Evolutionary conservation across 78 protist genomes (phyloP).

Genomic region (Chrysochromulina tobinii): DNA sequence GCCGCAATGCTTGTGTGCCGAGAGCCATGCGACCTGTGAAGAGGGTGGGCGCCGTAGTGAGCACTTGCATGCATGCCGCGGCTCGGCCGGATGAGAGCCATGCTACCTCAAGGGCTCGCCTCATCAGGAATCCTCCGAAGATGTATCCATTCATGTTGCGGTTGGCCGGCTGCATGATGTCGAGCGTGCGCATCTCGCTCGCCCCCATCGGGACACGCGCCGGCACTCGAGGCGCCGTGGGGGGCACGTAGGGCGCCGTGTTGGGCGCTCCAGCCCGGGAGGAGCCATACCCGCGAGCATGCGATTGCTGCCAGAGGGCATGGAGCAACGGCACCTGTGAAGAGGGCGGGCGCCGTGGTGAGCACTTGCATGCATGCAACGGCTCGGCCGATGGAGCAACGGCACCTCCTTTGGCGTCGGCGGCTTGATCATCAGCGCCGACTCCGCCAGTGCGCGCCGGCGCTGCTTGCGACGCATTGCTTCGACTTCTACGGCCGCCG

Average conservation of each 20-base stretch:
- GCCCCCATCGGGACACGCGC: not conserved
- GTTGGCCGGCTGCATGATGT: not conserved
- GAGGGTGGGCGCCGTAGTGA: too few species aligned
- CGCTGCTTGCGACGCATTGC: not conserved
- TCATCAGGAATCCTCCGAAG: not conserved
- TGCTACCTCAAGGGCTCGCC: not conserved
- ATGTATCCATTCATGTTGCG: not conserved
- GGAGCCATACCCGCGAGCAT: not conserved
- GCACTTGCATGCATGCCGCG: too few species aligned
- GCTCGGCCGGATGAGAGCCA: not conserved
- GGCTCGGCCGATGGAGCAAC: too few species aligned
- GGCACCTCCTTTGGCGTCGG: not conserved
- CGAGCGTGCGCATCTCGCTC: not conserved
- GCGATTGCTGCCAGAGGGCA: not conserved
- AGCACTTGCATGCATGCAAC: too few species aligned
- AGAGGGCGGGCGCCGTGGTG: too few species aligned
- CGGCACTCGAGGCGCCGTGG: too few species aligned
- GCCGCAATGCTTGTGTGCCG: not conserved
- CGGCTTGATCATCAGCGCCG: not conserved
- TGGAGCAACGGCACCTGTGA: not conserved
- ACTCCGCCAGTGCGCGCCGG: not conserved
- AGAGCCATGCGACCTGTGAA: too few species aligned
- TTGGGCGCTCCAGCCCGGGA: too few species aligned
- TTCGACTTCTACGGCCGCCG: too few species aligned
- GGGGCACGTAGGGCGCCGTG: too few species aligned